A percentile compares a stretch with the other conserved stretches of the same genome.
phyloP scores from a whole-genome alignment of 2,329 filamentous ascomycete species.

The Waltergamsia citrina region DNA sequence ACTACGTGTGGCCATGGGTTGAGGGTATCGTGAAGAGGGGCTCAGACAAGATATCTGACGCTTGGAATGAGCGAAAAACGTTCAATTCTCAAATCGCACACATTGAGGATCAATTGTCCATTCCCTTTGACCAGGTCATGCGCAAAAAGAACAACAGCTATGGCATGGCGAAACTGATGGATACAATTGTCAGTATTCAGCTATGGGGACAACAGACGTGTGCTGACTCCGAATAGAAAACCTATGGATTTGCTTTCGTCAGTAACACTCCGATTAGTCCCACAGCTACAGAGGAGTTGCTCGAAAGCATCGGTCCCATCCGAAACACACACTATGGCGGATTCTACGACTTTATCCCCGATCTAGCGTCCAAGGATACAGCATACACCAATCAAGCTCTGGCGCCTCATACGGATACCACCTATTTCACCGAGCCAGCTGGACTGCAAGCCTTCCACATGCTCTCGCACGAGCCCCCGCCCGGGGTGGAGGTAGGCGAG shows the following conservation, averaged over 20 bases:
- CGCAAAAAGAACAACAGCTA: neutral
- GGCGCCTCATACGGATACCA: constrained; percentile 84
- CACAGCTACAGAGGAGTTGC: constrained; percentile 60
- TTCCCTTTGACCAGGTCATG: neutral
- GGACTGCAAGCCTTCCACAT: constrained; percentile 91
- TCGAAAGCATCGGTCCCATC: constrained; percentile 79
- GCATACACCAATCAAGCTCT: constrained; percentile 84
- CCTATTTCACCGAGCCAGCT: constrained; percentile 89
- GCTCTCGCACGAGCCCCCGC: constrained; percentile 54
- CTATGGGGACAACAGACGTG: neutral
- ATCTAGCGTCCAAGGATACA: constrained; percentile 80
- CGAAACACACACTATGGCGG: constrained; percentile 84
- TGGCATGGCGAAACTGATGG: constrained; percentile 37
- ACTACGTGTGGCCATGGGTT: neutral
- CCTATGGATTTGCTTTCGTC: constrained; percentile 71
- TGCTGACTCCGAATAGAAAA: constrained; percentile 15
- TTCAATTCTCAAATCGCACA: too few species aligned
- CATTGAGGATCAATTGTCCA: too few species aligned
- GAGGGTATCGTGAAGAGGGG: too few species aligned
- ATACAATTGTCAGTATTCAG: constrained; percentile 44
- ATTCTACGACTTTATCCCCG: constrained; percentile 74
- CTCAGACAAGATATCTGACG: too few species aligned
- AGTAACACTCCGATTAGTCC: constrained; percentile 57
- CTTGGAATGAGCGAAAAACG: too few species aligned
- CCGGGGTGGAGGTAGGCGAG: constrained; percentile 11